phyloP scores from a whole-genome alignment of 2,329 filamentous ascomycete genomes.

The Helotiales sp. region DNA sequence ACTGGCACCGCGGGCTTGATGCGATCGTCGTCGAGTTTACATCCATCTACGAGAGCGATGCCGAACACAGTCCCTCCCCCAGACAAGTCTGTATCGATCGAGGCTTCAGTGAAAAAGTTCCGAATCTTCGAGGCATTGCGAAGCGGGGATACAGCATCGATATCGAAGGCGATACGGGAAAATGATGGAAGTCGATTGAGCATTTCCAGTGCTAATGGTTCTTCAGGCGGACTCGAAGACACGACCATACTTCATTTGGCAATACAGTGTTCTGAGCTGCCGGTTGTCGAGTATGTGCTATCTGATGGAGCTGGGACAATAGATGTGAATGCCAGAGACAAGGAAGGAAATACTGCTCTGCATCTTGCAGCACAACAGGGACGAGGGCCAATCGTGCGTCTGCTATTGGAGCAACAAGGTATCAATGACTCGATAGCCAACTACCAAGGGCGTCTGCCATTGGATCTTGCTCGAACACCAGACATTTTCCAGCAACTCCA shows the following conservation, averaged over 20 bases:
- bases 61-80: constrained; percentile 15
- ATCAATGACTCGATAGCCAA: constrained; percentile 91
- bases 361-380: constrained; percentile 86
- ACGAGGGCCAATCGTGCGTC: constrained; percentile 74
- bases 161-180: constrained; percentile 81
- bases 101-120: constrained; percentile 94
- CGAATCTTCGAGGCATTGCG: constrained; percentile 89
- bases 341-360: constrained; percentile 90
- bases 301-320: constrained; percentile 67
- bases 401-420: constrained; percentile 77
- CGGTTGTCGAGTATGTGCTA: constrained; percentile 93
- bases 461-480: constrained; percentile 86
- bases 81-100: constrained; percentile 57
- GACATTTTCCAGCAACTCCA: constrained; percentile 97
- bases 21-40: constrained; percentile 29
- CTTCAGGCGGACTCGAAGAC: constrained; percentile 62
- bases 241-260: constrained; percentile 91
- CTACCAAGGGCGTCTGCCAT: constrained; percentile 77
- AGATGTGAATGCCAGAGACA: constrained; percentile 87
- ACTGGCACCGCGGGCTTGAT: constrained; percentile 31
- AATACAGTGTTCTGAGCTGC: constrained; percentile 90
- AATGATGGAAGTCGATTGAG: constrained; percentile 44
- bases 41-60: constrained; percentile 18
- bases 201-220: constrained; percentile 40
- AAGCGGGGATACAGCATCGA: constrained; percentile 86